phyloP scores from a whole-genome alignment of 768 basidiomycete genomes.

The Coprinellus aureogranulatus region DNA sequence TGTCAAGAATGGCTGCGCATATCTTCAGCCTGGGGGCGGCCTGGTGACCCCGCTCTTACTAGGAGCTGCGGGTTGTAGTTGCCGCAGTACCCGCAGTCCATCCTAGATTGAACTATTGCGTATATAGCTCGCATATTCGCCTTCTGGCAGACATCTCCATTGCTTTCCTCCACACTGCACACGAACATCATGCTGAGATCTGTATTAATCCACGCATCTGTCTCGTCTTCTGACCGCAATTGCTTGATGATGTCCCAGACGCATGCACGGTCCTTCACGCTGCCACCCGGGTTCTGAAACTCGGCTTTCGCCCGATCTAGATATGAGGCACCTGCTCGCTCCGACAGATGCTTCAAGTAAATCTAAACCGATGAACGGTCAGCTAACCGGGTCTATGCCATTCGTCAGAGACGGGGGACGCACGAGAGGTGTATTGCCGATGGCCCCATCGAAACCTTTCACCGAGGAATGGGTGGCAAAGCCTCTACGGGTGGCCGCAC shows the following conservation, averaged over 20 bases:
- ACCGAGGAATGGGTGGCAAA: slow-evolving; percentile 47
- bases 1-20: too few relatives aligned
- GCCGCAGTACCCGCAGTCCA: too few relatives aligned
- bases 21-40: too few relatives aligned
- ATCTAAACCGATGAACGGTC: slow-evolving; percentile 50
- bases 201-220: too few relatives aligned
- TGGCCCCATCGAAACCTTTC: slow-evolving; percentile 80
- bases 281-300: slow-evolving; percentile 97
- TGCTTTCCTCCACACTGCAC: too few relatives aligned
- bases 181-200: too few relatives aligned
- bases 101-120: too few relatives aligned
- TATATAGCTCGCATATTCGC: too few relatives aligned
- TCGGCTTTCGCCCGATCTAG: slow-evolving; percentile 98
- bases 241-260: slow-evolving; percentile 77
- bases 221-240: too few relatives aligned
- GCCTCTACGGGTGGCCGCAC: slow-evolving; percentile 26
- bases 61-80: too few relatives aligned
- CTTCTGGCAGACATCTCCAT: too few relatives aligned
- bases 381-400: not conserved
- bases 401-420: slow-evolving; percentile 19
- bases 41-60: too few relatives aligned
- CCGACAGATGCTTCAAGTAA: slow-evolving; percentile 74
- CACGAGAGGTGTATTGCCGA: slow-evolving; percentile 93
- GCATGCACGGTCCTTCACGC: slow-evolving; percentile 98
- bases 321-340: slow-evolving; percentile 75